Evolutionary conservation across 176 grass and related monocot genomes (phyloP).

Genomic region (Hyparrhenia diplandra): DNA sequence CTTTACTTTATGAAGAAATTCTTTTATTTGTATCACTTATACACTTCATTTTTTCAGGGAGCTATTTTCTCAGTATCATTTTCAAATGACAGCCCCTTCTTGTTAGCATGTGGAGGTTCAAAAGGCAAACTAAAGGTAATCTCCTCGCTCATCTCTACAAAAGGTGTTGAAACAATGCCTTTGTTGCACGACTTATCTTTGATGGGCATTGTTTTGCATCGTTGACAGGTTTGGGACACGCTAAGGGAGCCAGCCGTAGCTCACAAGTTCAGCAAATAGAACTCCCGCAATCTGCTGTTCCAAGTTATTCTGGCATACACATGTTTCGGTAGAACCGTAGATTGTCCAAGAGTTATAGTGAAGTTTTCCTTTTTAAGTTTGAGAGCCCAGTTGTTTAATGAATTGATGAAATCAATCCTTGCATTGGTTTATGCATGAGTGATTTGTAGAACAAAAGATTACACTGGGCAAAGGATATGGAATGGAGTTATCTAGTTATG

Average conservation of each 20-base stretch:
- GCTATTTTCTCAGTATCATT: slow-evolving; percentile 60
- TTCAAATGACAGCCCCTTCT: slow-evolving; percentile 58
- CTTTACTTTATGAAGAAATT: background rate
- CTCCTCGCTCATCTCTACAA: background rate
- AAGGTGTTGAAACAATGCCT: background rate
- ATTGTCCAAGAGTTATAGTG: background rate
- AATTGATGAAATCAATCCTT: background rate
- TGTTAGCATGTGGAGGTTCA: slow-evolving; percentile 62
- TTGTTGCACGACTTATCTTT: background rate
- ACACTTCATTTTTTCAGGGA: slow-evolving; percentile 36
- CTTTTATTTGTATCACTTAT: background rate
- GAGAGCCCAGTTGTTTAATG: background rate
- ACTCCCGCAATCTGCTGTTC: background rate
- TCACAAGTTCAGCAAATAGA: slow-evolving; percentile 43
- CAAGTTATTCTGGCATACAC: background rate
- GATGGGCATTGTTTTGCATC: background rate
- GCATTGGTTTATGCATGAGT: background rate
- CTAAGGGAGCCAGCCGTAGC: slow-evolving; percentile 37
- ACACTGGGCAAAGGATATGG: background rate
- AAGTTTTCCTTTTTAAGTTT: background rate
- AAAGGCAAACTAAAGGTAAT: slow-evolving; percentile 66
- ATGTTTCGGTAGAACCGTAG: slow-evolving; percentile 16
- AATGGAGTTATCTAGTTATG: background rate
- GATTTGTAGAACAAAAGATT: background rate
- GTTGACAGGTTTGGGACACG: slow-evolving; percentile 56